A percentile compares a stretch with the other conserved stretches of the same genome.
Evolutionary conservation across 176 grass and related monocot species (phyloP).

Genomic region (bread wheat (Triticum aestivum)): IWGSC_CS_RefSeq_v2.1 NC_057803.1:531831458-531831957

Average conservation of each 20-base stretch:
- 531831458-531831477: constrained; percentile 27
- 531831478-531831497: constrained; percentile 1
- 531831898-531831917: constrained; percentile 99
- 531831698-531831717: constrained; percentile 51
- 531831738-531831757: constrained; percentile 50
- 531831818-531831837: constrained; percentile 61
- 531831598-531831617: constrained; percentile 53
- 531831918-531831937: constrained; percentile 63
- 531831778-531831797: constrained; percentile 46
- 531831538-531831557: constrained; percentile 58
- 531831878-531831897: constrained; percentile 64
- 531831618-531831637: constrained; percentile 61
- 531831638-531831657: constrained; percentile 77
- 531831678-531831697: constrained; percentile 71
- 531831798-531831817: constrained; percentile 46
- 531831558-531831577: constrained; percentile 46
- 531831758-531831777: constrained; percentile 77
- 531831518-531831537: constrained; percentile 19
- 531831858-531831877: constrained; percentile 62
- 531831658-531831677: constrained; percentile 52
- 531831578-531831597: constrained; percentile 35
- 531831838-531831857: constrained; percentile 67
- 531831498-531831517: not conserved
- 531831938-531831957: constrained; percentile 37
- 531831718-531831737: constrained; percentile 28